Base-by-base conservation (phyloP, 2,329 filamentous ascomycete species). In the Incumbomyces delicatus region DNA sequence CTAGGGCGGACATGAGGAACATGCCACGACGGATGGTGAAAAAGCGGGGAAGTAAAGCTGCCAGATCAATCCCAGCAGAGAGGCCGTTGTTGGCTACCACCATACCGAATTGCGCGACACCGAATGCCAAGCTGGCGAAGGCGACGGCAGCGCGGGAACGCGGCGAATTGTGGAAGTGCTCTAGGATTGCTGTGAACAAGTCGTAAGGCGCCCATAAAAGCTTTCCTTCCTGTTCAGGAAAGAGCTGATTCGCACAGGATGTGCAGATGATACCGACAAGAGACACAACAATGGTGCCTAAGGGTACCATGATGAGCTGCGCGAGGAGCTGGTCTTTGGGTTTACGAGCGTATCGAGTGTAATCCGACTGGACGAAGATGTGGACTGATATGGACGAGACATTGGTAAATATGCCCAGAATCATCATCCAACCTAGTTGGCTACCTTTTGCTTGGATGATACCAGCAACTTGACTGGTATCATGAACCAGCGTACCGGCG, bases 1-100 rank as follows among this genome's bases (percentile, higher is more conserved):
- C 74, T 0, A 78, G 60, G 2, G 80, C 42, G 1, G 75, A 74
- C 4, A 74, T 72, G 36, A 80, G 63, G 29, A 80, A 61, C 47
- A 73, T 74, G 6, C 77, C 77, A 14, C 77, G 71, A 6, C 65
- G 64, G 55, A 81, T 77, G 53, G 79, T 77, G 50, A 80, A 59
- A 56, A 70, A 77, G 20, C 63, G 62, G 0, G 76, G 72, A 68
- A 74, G 69, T 2, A 79, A 67, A 2, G 73, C 71, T n/a, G 77
- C 59, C 1, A 72, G 71, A 55, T 77, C 75, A 50, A 76, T 77
- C n/a, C 73, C 74, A 12, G 71, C 72, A 1, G 69, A 70, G 49
- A 78, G 67, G 0, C 66, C 69, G 56, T 77, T 77, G 13, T 73
- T 72, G 1, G 66, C 66, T 45, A 77, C 69, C 52, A 77, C 78